These are phyloP conservation scores for Fusarium sp. DNA, from an alignment of 2,329 filamentous ascomycete genomes.

Conservation along the genomic window DNA sequence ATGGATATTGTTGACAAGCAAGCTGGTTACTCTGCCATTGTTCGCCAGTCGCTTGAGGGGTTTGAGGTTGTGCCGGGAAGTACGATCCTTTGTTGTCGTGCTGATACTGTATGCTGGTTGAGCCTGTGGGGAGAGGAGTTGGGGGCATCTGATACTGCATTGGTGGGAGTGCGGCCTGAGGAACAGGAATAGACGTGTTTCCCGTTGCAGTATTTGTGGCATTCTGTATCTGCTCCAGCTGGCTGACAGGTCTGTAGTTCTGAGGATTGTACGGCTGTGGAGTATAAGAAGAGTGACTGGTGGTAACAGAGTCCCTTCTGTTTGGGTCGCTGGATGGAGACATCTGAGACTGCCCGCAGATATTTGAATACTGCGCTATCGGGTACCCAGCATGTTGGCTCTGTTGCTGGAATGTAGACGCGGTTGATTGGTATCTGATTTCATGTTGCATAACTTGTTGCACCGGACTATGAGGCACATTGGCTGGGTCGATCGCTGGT, in stretches of 20 bases:
- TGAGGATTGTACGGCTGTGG: slow-evolving; percentile 32
- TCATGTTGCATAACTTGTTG: not conserved
- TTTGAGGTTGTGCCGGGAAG: slow-evolving; percentile 1
- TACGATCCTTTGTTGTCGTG: slow-evolving; percentile 10
- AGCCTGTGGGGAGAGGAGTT: slow-evolving; percentile 5
- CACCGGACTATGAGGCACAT: not conserved
- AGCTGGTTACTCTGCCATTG: slow-evolving; percentile 5
- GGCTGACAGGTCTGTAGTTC: slow-evolving; percentile 13
- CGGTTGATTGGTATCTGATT: not conserved
- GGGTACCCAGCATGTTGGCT: not conserved
- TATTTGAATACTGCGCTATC: not conserved
- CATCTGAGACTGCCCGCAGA: not conserved
- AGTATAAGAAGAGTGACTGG: not conserved
- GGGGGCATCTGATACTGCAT: slow-evolving; percentile 17
- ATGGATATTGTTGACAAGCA: slow-evolving; percentile 3
- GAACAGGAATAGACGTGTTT: not conserved
- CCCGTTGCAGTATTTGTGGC: fast-evolving
- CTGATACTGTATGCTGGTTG: not conserved
- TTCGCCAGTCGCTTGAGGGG: slow-evolving; percentile 1
- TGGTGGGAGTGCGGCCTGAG: not conserved
- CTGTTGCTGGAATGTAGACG: not conserved
- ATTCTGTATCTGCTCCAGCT: not conserved
- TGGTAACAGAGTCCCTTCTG: slow-evolving; percentile 11
- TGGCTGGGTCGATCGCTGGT: too few species aligned
- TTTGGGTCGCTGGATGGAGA: not conserved